A percentile compares a stretch with the other conserved stretches of the same genome.
These are phyloP conservation scores for Trichoderma endophyticum DNA, from an alignment of 2,329 filamentous ascomycete species.

Conservation along the genomic window DNA sequence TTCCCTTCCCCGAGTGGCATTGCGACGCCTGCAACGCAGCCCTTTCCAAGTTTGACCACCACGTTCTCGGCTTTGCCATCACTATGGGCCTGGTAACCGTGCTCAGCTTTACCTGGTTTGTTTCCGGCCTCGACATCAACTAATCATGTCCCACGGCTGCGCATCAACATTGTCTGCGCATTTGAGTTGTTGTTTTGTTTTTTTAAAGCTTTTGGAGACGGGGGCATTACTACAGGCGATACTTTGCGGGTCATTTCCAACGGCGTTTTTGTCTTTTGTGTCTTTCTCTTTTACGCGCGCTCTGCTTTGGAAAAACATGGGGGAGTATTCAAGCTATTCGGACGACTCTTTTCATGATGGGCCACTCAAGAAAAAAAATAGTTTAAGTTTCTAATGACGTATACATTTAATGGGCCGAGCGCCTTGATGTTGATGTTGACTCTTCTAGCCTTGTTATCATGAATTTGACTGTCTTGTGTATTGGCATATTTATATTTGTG, in stretches of 20 bases:
- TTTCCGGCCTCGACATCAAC: conserved; percentile 47
- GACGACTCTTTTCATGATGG: conserved; percentile 20
- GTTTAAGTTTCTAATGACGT: conserved; percentile 18
- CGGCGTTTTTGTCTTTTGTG: conserved; percentile 18
- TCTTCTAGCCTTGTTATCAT: neutral
- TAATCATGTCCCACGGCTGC: conserved; percentile 13
- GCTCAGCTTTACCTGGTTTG: conserved; percentile 63
- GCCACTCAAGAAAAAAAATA: conserved; percentile 11
- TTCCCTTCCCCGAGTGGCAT: conserved; percentile 49
- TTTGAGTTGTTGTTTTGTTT: neutral
- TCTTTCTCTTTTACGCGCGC: neutral
- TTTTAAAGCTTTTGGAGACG: neutral
- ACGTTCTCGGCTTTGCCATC: conserved; percentile 49
- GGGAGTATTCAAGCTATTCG: conserved; percentile 5
- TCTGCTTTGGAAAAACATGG: conserved; percentile 14
- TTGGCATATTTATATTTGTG: too few relatives aligned
- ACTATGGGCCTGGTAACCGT: conserved; percentile 56
- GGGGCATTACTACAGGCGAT: conserved; percentile 3
- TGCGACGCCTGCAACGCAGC: conserved; percentile 60
- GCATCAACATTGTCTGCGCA: neutral
- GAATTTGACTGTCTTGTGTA: neutral
- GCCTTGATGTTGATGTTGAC: conserved; percentile 6
- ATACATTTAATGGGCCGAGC: conserved; percentile 17
- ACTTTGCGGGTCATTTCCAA: conserved; percentile 8
- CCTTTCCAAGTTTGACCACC: conserved; percentile 43